These are phyloP conservation scores for Ogataea allantospora DNA, from an alignment of 805 yeast species.

Conservation along the genomic window DNA sequence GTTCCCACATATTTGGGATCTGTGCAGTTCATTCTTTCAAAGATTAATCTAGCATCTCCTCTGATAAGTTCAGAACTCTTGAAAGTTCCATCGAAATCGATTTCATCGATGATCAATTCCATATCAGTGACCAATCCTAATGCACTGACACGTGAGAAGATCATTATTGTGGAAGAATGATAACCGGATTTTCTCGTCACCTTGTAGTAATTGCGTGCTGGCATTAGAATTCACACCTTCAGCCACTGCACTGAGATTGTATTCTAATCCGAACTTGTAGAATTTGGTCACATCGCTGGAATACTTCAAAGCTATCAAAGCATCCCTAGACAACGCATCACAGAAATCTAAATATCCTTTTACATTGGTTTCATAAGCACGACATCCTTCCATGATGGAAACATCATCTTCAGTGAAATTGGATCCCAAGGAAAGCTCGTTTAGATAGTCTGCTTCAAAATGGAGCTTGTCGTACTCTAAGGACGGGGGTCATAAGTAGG, in stretches of 20 bases:
- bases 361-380: conserved; percentile 72
- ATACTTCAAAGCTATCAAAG: conserved; percentile 59
- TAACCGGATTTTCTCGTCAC: conserved; percentile 41
- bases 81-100: conserved; percentile 41
- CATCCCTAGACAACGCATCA: conserved; percentile 61
- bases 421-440: conserved; percentile 48
- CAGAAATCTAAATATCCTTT: conserved; percentile 64
- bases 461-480: conserved; percentile 32
- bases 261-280: conserved; percentile 62
- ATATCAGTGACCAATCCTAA: conserved; percentile 50
- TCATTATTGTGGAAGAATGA: conserved; percentile 73
- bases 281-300: conserved; percentile 52
- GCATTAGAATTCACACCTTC: conserved; percentile 57
- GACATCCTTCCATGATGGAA: conserved; percentile 49
- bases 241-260: conserved; percentile 48
- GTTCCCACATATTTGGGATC: conserved; percentile 40
- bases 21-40: conserved; percentile 44
- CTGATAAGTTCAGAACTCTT: conserved; percentile 44
- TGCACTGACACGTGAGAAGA: conserved; percentile 55
- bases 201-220: conserved; percentile 28
- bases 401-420: conserved; percentile 53
- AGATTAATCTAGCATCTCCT: conserved; percentile 47
- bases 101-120: conserved; percentile 39
- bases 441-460: conserved; percentile 54
- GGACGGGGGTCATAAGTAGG: conserved; percentile 30